These are phyloP conservation scores for Solanum bukasovii DNA, from an alignment of 257 asterid species.

Conservation along the genomic window DNA sequence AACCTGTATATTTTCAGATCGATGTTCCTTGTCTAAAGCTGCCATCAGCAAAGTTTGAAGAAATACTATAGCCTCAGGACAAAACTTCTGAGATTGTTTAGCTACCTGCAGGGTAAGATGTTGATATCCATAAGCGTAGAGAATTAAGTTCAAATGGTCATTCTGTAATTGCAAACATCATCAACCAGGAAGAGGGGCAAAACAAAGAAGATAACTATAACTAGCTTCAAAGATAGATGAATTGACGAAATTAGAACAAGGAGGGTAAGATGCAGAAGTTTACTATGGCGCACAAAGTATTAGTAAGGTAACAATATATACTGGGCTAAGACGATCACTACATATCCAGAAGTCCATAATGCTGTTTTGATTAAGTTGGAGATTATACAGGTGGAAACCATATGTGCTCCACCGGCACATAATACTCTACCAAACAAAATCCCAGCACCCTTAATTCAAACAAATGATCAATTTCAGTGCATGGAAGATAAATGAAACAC, in stretches of 20 bases:
- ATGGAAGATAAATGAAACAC: background rate
- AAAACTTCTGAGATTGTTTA: conserved; percentile 58
- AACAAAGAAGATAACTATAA: background rate
- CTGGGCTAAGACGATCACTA: background rate
- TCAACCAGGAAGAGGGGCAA: background rate
- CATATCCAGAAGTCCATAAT: background rate
- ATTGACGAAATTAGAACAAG: background rate
- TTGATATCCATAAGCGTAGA: background rate
- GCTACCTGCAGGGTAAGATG: conserved; percentile 30
- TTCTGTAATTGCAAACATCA: background rate
- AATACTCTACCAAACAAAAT: background rate
- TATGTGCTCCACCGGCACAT: background rate
- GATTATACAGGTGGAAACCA: background rate
- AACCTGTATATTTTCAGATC: conserved; percentile 54
- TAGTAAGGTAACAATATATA: background rate
- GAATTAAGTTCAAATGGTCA: background rate
- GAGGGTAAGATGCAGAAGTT: background rate
- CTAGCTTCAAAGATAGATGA: background rate
- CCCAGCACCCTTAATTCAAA: background rate
- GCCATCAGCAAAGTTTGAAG: conserved; percentile 58
- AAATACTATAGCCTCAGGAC: conserved; percentile 79
- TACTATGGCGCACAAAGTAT: background rate
- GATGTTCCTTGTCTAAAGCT: conserved; percentile 43
- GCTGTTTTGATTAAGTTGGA: background rate
- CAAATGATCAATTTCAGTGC: background rate